phyloP scores from a whole-genome alignment of 202 grass and related monocot species.

The Panicum hallii region DNA sequence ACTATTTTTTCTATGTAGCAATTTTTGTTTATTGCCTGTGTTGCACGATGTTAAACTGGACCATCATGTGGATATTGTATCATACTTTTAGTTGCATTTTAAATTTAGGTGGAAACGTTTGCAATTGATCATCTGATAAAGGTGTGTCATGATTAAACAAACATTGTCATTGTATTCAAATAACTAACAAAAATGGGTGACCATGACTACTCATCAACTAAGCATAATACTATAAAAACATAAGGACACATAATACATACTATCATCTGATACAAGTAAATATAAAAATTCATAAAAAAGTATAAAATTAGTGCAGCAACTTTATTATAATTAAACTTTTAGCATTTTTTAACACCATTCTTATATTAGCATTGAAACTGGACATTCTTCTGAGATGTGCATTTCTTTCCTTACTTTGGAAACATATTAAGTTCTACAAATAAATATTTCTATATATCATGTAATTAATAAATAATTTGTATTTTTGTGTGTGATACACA shows the following conservation, averaged over 20 bases:
- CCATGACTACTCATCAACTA: not conserved
- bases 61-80: not conserved
- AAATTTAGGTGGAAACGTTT: not conserved
- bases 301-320: not conserved
- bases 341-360: not conserved
- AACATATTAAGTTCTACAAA: not conserved
- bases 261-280: not conserved
- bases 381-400: not conserved
- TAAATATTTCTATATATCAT: not conserved
- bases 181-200: not conserved
- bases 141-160: not conserved
- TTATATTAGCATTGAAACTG: too few species aligned
- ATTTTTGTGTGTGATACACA: not conserved
- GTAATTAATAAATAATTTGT: not conserved
- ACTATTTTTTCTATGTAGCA: not conserved
- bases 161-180: not conserved
- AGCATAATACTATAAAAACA: not conserved
- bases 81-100: too few species aligned
- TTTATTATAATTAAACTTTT: not conserved
- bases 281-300: not conserved
- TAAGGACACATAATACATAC: too few species aligned
- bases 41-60: too few species aligned
- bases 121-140: not conserved
- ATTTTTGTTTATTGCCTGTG: too few species aligned
- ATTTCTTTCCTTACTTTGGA: not conserved